phyloP scores from a whole-genome alignment of 2,329 filamentous ascomycete species.

The Sphaerulina musiva region DNA sequence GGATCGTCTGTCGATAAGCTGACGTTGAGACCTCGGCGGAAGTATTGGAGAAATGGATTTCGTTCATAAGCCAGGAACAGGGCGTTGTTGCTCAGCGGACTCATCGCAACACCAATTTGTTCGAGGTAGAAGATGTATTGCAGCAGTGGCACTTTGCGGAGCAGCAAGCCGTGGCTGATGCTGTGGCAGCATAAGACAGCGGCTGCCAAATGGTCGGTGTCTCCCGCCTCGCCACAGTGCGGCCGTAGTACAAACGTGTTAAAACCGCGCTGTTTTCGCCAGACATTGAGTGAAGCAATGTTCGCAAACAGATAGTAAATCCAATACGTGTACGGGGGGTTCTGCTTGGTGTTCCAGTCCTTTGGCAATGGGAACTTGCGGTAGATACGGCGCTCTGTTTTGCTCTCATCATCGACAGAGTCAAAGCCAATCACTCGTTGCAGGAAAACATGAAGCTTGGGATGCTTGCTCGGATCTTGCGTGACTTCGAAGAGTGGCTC shows the following conservation, averaged over 20 bases:
- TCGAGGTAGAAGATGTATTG: slow-evolving; percentile 98
- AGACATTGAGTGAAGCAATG: slow-evolving; percentile 83
- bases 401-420: slow-evolving; percentile 97
- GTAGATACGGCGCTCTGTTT: slow-evolving; percentile 87
- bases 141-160: slow-evolving; percentile 87
- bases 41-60: slow-evolving; percentile 94
- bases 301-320: slow-evolving; percentile 96
- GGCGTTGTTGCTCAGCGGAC: slow-evolving; percentile 96
- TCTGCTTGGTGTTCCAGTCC: slow-evolving; percentile 85
- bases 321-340: slow-evolving; percentile 98
- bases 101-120: slow-evolving; percentile 98
- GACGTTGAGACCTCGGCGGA: slow-evolving; percentile 88
- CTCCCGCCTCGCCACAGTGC: slow-evolving; percentile 93
- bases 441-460: slow-evolving; percentile 89
- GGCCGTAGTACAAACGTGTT: slow-evolving; percentile 91
- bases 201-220: slow-evolving; percentile 90
- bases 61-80: slow-evolving; percentile 93
- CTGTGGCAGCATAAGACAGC: slow-evolving; percentile 90
- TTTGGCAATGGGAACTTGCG: slow-evolving; percentile 89
- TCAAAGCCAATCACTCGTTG: slow-evolving; percentile 96
- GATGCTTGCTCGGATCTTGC: slow-evolving; percentile 74
- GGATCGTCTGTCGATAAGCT: slow-evolving; percentile 95
- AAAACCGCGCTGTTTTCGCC: slow-evolving; percentile 84
- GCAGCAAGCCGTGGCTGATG: slow-evolving; percentile 86
- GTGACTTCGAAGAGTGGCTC: slow-evolving; percentile 92